Evolutionary conservation across 176 grass and related monocot genomes (phyloP).

Genomic region (Cenchrus purpureus): DNA sequence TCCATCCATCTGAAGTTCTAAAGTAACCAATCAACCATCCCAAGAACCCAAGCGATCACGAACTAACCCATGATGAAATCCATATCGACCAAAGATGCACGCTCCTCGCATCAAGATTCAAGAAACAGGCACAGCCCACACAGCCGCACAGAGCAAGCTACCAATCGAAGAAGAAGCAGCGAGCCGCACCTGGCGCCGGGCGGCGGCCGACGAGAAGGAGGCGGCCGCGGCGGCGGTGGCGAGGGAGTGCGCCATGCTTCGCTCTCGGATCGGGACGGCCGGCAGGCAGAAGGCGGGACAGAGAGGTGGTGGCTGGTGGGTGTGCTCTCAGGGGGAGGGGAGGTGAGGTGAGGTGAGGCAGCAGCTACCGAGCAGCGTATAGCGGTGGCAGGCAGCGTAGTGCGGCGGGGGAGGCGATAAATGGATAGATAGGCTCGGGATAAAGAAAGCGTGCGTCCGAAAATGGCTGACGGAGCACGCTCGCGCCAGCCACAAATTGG

Average conservation of each 20-base stretch:
- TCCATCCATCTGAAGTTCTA: neutral
- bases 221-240: constrained; percentile 13
- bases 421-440: constrained; percentile 46
- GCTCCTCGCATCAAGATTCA: neutral
- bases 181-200: constrained; percentile 38
- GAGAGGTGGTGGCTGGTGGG: neutral
- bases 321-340: neutral
- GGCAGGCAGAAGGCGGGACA: neutral
- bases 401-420: constrained; percentile 40
- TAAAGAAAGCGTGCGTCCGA: constrained; percentile 26
- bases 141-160: neutral
- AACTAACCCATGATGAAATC: neutral
- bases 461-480: constrained; percentile 21
- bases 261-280: constrained; percentile 6
- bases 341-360: neutral
- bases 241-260: constrained; percentile 53
- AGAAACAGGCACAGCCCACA: neutral
- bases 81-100: neutral
- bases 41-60: constrained; percentile 4
- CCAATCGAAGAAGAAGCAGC: neutral
- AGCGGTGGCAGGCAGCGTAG: neutral
- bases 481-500: neutral
- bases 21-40: neutral
- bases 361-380: constrained; percentile 30
- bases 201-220: constrained; percentile 44